A percentile compares a stretch with the other conserved stretches of the same genome.
These are phyloP conservation scores for Gossypium longicalyx DNA, from an alignment of 345 rosid genomes.

Conservation along the genomic window DNA sequence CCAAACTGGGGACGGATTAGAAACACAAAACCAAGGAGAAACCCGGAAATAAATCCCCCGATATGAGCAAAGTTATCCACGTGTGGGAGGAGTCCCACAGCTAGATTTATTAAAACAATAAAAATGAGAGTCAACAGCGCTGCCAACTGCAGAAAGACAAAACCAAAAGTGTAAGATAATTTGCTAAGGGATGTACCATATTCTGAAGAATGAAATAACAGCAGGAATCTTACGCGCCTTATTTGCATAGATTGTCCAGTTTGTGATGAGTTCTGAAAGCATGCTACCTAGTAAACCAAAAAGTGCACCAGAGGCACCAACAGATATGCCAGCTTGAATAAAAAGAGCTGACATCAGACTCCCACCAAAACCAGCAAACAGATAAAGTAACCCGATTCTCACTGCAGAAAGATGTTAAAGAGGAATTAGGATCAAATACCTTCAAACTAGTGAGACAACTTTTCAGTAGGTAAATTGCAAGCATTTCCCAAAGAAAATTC, in stretches of 20 bases:
- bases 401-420: conserved; percentile 32
- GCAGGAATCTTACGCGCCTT: conserved; percentile 43
- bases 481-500: background rate
- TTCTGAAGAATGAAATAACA: background rate
- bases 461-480: background rate
- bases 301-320: conserved; percentile 97
- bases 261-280: conserved; percentile 90
- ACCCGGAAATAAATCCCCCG: conserved; percentile 88
- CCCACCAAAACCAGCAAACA: conserved; percentile 85
- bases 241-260: conserved; percentile 89
- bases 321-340: conserved; percentile 74
- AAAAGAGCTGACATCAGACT: conserved; percentile 80
- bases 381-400: conserved; percentile 71
- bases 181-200: conserved; percentile 4
- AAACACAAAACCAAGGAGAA: conserved; percentile 84
- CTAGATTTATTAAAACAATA: conserved; percentile 64
- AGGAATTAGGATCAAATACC: background rate
- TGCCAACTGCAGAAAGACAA: conserved; percentile 54
- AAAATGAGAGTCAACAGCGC: conserved; percentile 74
- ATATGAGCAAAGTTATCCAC: conserved; percentile 98
- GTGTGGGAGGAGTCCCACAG: conserved; percentile 87
- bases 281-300: conserved; percentile 97
- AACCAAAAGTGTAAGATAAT: conserved; percentile 21
- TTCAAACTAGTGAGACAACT: background rate
- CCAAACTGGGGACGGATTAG: conserved; percentile 88